Evolutionary conservation across 139 green algal genomes (phyloP).

Genomic region (Nannochloris sp.): DNA sequence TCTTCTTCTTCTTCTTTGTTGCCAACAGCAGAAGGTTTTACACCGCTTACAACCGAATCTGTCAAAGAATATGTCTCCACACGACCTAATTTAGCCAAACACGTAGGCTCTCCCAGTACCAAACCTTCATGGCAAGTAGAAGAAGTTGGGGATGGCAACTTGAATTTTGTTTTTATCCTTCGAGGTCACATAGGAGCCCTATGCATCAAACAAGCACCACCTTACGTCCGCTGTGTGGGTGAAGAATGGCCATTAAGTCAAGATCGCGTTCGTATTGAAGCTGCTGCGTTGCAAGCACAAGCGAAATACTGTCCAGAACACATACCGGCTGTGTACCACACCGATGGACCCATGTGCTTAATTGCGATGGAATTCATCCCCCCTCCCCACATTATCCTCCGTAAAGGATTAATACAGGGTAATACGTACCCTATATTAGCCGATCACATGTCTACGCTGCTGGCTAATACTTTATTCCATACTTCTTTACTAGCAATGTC

Average conservation of each 20-base stretch:
- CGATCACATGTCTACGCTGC: constrained; percentile 62
- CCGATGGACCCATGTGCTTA: constrained; percentile 43
- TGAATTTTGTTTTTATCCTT: constrained; percentile 98
- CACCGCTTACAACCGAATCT: constrained; percentile 30
- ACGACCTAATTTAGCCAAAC: constrained; percentile 33
- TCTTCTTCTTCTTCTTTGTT: not conserved
- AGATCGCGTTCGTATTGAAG: constrained; percentile 69
- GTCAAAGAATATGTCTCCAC: constrained; percentile 57
- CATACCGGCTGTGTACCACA: constrained; percentile 64
- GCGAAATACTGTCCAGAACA: constrained; percentile 60
- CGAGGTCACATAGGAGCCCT: constrained; percentile 62
- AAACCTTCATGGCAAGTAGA: constrained; percentile 24
- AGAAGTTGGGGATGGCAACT: constrained; percentile 96
- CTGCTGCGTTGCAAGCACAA: constrained; percentile 49
- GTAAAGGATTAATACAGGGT: constrained; percentile 58
- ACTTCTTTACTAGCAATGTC: constrained; percentile 71
- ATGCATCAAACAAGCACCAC: constrained; percentile 84
- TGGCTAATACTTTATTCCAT: constrained; percentile 78
- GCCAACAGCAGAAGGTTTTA: constrained; percentile 16
- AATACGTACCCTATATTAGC: constrained; percentile 64
- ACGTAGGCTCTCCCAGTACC: constrained; percentile 33
- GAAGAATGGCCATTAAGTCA: constrained; percentile 87
- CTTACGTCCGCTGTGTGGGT: constrained; percentile 86
- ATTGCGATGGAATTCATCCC: constrained; percentile 81
- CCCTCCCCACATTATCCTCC: constrained; percentile 79